Base-by-base conservation (phyloP, 371 early-diverging fungal genomes). In the Mortierella sp. region DNA sequence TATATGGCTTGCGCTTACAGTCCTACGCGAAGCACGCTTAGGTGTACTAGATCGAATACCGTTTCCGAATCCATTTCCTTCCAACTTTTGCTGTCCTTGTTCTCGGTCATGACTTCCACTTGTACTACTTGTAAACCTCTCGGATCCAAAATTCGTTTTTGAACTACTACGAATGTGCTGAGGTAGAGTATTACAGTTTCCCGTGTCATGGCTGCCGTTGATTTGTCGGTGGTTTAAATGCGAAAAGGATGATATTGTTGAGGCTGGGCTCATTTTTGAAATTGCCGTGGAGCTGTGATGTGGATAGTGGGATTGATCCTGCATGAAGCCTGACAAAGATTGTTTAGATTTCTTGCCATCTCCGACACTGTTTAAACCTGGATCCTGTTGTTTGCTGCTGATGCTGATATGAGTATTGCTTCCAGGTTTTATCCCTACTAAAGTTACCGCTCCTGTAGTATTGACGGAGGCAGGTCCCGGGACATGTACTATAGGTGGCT, bases 1-100 rank as follows among this genome's bases (percentile, higher is more conserved):
- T 19, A 79, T 79, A 47, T 79, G 70, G 34, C 80, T 79, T 1
- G 67, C 80, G 57, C 80, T 79, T 26, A 79, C 53, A 0, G 70
- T 79, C 35, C 80, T 53, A 34, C 74, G 56, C 35, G 80, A 79
- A 2, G 63, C 35, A 28, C 65, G 47, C 47, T 56, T 65, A 40
- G 60, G 45, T 3, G 58, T 31, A 1, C 34, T 34, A 2, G 79
- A 68, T 34, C 54, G 49, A 19, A 65, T 45, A 15, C 53, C 62
- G 2, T 47, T 31, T 26, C 37, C 53, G 17, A 47, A 34, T 9
- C 64, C 34, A 5, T 32, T 34, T 7, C 64, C 70, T 13, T 65
- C 57, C 35, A 9, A 17, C 19, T 34, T 57, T 34, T 19, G n/a
- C 15, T 2, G 57, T 10, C 57, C 35, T 34, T 42, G 49, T 56